Base-by-base conservation (phyloP, 768 basidiomycete genomes). In the Trametopsis cervina region DNA sequence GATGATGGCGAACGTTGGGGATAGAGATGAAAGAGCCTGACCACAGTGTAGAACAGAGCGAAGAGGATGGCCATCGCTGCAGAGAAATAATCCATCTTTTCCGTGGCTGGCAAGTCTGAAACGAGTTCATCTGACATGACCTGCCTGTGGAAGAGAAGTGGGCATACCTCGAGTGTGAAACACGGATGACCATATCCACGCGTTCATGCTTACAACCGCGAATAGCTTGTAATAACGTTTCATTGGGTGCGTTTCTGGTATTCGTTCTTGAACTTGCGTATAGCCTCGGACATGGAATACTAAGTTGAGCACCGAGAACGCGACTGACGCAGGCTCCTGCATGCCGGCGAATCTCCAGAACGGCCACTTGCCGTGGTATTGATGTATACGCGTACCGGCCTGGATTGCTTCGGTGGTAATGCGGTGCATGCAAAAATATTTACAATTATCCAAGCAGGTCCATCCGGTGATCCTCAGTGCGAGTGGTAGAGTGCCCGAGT, bases 321-420 rank as follows among this genome's bases (percentile, higher is more conserved):
- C 65, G 49, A 96, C 93, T 2, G 89, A 89, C 6, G 93, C 85
- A 4, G 95, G 94, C 66, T 99, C 95, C 60, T 98, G 95, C 65
- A 91, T 85, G 24, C 93, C 90, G n/a, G 72, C 68, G 18, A 87
- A 69, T 24, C 94, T 76, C 78, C 83, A 86, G 63, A 99, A 98
- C 0, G 94, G 90, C 95, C 95, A 98, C 70, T 98, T 98, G 13
- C 95, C 96, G 58, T 91, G 79, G 64, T 88, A 94, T 56, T 96
- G 93, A 38, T 87, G 77, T 1, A 88, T 66, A 2, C 49, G 55
- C 35, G 58, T 56, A 0, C 77, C 76, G 4, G 50, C 56, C 25
- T 54, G 44, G n/a, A 76, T 54, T 26, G 80, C 78, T 6, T 66
- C 59, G 52, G 80, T 75, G 4, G 89, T 91, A 29, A 89, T 72